phyloP scores from a whole-genome alignment of 2,329 filamentous ascomycete species.

The Stagonosporopsis chrysanthemi region DNA sequence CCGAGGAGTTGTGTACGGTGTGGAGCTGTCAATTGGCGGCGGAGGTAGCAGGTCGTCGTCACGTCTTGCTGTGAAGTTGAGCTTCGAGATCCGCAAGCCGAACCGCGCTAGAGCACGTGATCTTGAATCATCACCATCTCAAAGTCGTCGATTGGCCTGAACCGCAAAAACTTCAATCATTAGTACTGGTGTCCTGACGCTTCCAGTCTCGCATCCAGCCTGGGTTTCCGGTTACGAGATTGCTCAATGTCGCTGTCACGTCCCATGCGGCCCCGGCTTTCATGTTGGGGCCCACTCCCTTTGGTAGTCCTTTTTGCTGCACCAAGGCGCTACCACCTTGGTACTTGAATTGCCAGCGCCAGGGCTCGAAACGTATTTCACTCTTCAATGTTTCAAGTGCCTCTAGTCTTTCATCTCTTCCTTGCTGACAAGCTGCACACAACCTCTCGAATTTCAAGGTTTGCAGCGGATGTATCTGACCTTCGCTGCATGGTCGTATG shows the following conservation, averaged over 20 bases:
- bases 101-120: slow-evolving; percentile 10
- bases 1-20: slow-evolving; percentile 5
- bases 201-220: slow-evolving; percentile 20
- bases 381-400: neutral
- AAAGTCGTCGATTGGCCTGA: neutral
- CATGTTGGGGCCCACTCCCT: neutral
- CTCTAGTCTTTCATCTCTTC: slow-evolving; percentile 7
- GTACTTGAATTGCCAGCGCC: slow-evolving; percentile 20
- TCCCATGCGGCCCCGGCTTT: neutral
- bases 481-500: slow-evolving; percentile 11
- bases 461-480: slow-evolving; percentile 22
- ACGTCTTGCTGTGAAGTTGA: slow-evolving; percentile 22
- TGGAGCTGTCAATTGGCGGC: slow-evolving; percentile 26
- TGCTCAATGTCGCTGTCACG: neutral
- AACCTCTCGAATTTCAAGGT: slow-evolving; percentile 18
- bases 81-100: slow-evolving; percentile 21
- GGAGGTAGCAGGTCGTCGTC: slow-evolving; percentile 9
- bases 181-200: neutral
- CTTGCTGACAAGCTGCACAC: slow-evolving; percentile 17
- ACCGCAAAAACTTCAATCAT: neutral
- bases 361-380: slow-evolving; percentile 8
- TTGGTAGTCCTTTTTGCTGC: neutral
- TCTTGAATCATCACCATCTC: slow-evolving; percentile 5
- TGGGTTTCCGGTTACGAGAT: neutral
- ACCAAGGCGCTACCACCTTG: neutral